Evolutionary conservation across 2,329 filamentous ascomycete species (phyloP).

Genomic region (Sporothrix pseudoabietina): DNA sequence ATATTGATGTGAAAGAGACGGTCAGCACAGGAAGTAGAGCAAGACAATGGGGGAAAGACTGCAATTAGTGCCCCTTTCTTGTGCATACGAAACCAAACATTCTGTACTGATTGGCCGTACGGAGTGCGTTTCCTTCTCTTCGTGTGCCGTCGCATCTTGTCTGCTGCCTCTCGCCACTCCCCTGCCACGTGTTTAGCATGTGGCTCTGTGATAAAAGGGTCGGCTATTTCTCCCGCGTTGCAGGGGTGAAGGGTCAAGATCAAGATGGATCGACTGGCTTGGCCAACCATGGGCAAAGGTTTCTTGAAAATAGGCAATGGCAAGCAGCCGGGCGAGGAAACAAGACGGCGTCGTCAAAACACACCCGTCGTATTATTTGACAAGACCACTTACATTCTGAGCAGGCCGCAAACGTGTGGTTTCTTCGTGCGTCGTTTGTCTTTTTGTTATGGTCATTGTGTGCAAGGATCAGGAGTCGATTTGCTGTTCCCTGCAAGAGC

Average conservation of each 20-base stretch:
- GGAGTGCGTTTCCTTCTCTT: background rate
- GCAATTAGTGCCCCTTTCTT: background rate
- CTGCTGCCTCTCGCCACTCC: background rate
- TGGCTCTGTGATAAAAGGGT: background rate
- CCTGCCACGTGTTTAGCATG: conserved; percentile 32
- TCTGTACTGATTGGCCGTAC: background rate
- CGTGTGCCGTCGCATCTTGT: background rate
- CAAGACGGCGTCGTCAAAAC: background rate
- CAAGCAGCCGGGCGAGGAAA: background rate
- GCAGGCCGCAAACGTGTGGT: background rate
- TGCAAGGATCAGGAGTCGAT: background rate
- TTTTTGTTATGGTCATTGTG: background rate
- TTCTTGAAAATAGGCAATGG: background rate
- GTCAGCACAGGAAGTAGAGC: background rate
- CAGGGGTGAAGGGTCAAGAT: conserved; percentile 19
- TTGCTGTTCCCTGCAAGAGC: background rate
- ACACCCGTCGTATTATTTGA: background rate
- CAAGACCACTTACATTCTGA: background rate
- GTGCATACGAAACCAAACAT: background rate
- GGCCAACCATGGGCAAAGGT: background rate
- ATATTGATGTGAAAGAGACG: background rate
- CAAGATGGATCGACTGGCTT: background rate
- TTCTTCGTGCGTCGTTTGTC: background rate
- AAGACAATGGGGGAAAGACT: background rate
- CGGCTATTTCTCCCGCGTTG: conserved; percentile 26